Conservation (phyloP, 2,329 filamentous ascomycete genomes). For the Cercospora brassicicola region DNA sequence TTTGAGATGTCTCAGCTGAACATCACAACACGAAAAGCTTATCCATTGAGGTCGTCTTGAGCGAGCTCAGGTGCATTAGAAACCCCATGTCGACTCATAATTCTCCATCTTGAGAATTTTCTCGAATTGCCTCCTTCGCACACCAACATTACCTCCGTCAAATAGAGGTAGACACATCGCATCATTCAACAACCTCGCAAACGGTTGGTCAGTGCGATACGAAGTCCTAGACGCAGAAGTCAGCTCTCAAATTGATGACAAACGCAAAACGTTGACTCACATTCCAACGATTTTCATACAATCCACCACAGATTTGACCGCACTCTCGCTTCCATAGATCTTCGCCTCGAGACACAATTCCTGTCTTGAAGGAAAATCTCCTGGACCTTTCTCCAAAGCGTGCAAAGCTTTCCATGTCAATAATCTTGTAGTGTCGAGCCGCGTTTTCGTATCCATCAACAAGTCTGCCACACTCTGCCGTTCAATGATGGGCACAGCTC, state of each 20-base stretch:
- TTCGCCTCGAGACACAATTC: constrained; percentile 55
- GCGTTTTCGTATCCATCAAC: constrained; percentile 55
- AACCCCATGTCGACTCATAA: constrained; percentile 49
- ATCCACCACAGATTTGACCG: constrained; percentile 52
- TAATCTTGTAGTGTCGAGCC: constrained; percentile 51
- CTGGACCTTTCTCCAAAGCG: constrained; percentile 46
- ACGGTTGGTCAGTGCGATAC: constrained; percentile 47
- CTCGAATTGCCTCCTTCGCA: constrained; percentile 53
- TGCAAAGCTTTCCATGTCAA: constrained; percentile 56
- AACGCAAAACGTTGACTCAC: constrained; percentile 30
- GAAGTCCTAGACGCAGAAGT: constrained; percentile 36
- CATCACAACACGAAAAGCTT: neutral
- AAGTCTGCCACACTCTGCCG: constrained; percentile 55
- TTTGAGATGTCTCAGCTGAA: neutral
- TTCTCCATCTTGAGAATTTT: constrained; percentile 46
- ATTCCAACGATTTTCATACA: constrained; percentile 56
- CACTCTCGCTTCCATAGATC: constrained; percentile 53
- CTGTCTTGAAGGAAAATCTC: constrained; percentile 43
- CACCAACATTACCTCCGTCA: constrained; percentile 57
- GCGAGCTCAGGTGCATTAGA: neutral
- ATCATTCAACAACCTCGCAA: constrained; percentile 48
- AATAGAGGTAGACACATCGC: constrained; percentile 53
- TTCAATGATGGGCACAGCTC: constrained; percentile 48
- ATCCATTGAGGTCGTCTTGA: neutral
- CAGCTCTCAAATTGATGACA: neutral